Conservation (phyloP, 768 basidiomycete genomes). For the Calocybe cyanea region DNA sequence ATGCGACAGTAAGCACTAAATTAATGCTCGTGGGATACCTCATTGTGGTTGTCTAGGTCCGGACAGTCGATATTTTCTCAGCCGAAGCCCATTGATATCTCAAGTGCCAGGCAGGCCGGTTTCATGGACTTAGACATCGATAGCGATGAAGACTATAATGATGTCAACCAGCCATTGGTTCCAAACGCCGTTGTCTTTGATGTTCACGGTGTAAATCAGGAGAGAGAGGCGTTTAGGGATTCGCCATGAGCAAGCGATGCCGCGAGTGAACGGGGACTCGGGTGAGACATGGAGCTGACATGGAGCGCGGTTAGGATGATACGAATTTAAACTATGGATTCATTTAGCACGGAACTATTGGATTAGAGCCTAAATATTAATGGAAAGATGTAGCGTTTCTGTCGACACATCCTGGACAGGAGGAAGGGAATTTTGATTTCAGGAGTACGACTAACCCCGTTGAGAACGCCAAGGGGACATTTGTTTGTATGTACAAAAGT, state of each 20-base stretch:
- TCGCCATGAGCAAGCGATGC: constrained; percentile 63
- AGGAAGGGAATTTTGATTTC: too few relatives aligned
- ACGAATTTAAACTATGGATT: constrained; percentile 4
- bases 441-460: too few relatives aligned
- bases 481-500: constrained; percentile 5
- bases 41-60: constrained; percentile 44
- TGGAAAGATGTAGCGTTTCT: not conserved
- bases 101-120: constrained; percentile 61
- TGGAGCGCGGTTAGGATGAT: constrained; percentile 54
- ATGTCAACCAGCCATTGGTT: constrained; percentile 55
- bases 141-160: constrained; percentile 60
- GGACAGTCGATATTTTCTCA: constrained; percentile 86
- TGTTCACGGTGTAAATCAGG: constrained; percentile 20
- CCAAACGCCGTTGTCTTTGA: constrained; percentile 65
- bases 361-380: not conserved
- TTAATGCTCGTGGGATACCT: constrained; percentile 2
- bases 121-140: constrained; percentile 74
- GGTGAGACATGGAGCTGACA: constrained; percentile 79
- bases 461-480: constrained; percentile 5
- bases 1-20: constrained; percentile 78
- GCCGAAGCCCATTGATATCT: constrained; percentile 84
- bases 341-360: constrained; percentile 10
- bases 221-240: constrained; percentile 36
- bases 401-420: not conserved
- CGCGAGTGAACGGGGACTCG: constrained; percentile 50